Evolutionary conservation across 2,329 filamentous ascomycete species (phyloP), one percentile per base, ranked within the genome.

Genomic region (Passalora sequoiae): DNA sequence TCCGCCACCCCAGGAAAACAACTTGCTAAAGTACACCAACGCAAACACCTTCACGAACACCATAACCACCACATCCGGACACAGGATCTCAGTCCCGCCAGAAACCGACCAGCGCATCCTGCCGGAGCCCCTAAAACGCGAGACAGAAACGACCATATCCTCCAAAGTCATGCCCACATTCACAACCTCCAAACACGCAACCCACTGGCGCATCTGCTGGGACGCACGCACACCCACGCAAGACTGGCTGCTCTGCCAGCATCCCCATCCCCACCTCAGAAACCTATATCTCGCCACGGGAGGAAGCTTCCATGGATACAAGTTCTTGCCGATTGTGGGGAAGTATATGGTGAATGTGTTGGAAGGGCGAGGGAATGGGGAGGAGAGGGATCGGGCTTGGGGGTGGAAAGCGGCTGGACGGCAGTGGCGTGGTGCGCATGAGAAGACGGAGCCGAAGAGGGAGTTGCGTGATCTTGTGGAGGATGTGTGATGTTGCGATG

Each of bases 211-310:
- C 6, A 54, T 75, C 1, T 75, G 71, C 61, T 81, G 78, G 75
- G 80, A 83, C 55, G 73, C 75, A 21, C 73, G 78, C 21, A 80
- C 78, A 1, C 76, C 77, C 1, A 77, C 74, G 4, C 77, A 83
- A 60, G 78, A 83, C 57, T 80, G 78, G 57, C 67, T 83, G 38
- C 73, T 83, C 52, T 70, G 71, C 3, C 58, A 50, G 24, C 71
- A 75, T 56, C 72, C 76, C 2, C 68, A 77, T 48, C 61, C 68
- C 3, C 60, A 69, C 5, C 53, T 74, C 57, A 19, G 59, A 59
- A 77, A 77, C 46, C 60, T 84, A 10, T 81, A 75, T 58, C 60
- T 84, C 16, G 80, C 79, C 0, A 76, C 74, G 0, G 79, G 76
- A 10, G 80, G 80, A 2, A 81, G 76, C 6, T 80, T 82, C 49